Conservation (phyloP, 768 basidiomycete species). For the Neoboletus magnificus region DNA sequence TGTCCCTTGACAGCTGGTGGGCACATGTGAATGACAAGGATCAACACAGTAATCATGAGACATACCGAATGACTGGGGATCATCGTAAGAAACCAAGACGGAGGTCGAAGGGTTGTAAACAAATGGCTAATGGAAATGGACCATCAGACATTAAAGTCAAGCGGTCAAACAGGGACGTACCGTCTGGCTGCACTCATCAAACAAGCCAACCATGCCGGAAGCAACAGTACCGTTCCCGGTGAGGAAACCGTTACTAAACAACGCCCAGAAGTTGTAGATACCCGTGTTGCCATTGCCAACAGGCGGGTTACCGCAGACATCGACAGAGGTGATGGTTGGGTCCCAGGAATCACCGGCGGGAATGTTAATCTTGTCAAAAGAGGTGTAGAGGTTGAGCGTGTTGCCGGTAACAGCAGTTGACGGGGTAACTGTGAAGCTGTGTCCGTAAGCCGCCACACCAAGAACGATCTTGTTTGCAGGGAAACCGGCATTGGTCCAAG, state of each 20-base stretch:
- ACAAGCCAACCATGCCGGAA: slow-evolving; percentile 48
- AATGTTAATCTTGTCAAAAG: slow-evolving; percentile 44
- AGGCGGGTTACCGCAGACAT: slow-evolving; percentile 56
- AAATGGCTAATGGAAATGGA: slow-evolving; percentile 47
- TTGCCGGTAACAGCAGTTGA: slow-evolving; percentile 19
- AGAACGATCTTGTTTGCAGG: slow-evolving; percentile 70
- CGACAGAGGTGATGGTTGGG: slow-evolving; percentile 40
- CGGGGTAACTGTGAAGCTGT: slow-evolving; percentile 51
- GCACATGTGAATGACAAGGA: neutral
- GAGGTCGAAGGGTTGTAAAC: slow-evolving; percentile 55
- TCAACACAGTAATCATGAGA: neutral
- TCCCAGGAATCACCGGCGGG: slow-evolving; percentile 59
- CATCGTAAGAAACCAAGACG: slow-evolving; percentile 65
- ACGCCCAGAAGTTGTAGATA: slow-evolving; percentile 59
- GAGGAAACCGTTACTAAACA: slow-evolving; percentile 57
- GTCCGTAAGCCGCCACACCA: slow-evolving; percentile 83
- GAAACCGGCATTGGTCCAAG: slow-evolving; percentile 79
- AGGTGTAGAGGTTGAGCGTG: slow-evolving; percentile 47
- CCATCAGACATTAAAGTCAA: slow-evolving; percentile 1
- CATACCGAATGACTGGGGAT: slow-evolving; percentile 54
- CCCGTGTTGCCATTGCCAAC: slow-evolving; percentile 47
- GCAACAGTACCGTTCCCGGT: slow-evolving; percentile 46
- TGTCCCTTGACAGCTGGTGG: slow-evolving; percentile 40
- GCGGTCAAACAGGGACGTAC: slow-evolving; percentile 37
- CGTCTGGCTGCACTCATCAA: slow-evolving; percentile 71